Evolutionary conservation across 1,139 yeast species (phyloP).

Genomic region (Candida gigantensis): DNA sequence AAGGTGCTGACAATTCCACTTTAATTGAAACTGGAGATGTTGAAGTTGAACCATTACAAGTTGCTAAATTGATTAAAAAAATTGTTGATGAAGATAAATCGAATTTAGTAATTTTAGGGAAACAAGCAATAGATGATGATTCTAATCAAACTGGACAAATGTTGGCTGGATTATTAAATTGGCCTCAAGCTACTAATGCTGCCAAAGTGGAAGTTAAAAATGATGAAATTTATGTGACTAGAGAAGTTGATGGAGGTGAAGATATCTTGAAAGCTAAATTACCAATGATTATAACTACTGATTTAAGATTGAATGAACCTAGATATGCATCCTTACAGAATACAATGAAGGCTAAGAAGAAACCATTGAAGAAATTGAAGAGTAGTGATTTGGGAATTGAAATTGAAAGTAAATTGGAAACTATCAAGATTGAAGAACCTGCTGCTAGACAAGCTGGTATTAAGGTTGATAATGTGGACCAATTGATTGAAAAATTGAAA

Average conservation of each 20-base stretch:
- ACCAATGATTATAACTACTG: slow-evolving; percentile 89
- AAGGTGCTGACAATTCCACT: slow-evolving; percentile 88
- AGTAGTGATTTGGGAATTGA: slow-evolving; percentile 74
- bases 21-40: slow-evolving; percentile 76
- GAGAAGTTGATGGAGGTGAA: slow-evolving; percentile 95
- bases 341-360: slow-evolving; percentile 97
- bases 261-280: slow-evolving; percentile 77
- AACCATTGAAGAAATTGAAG: slow-evolving; percentile 75
- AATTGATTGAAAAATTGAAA: slow-evolving; percentile 75
- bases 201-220: slow-evolving; percentile 71
- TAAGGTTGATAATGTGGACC: slow-evolving; percentile 79
- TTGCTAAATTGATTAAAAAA: slow-evolving; percentile 80
- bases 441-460: slow-evolving; percentile 79
- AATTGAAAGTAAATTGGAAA: slow-evolving; percentile 62
- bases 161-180: slow-evolving; percentile 87
- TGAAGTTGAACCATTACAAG: slow-evolving; percentile 82
- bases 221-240: slow-evolving; percentile 68
- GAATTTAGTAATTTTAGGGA: slow-evolving; percentile 85
- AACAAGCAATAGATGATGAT: slow-evolving; percentile 96
- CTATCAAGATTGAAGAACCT: slow-evolving; percentile 81
- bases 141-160: slow-evolving; percentile 97
- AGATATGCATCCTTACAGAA: slow-evolving; percentile 92
- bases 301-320: slow-evolving; percentile 90
- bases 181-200: slow-evolving; percentile 99
- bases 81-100: slow-evolving; percentile 70